Conservation (phyloP, 495 filamentous ascomycete genomes). For the Neurospora tetrasperma region DNA sequence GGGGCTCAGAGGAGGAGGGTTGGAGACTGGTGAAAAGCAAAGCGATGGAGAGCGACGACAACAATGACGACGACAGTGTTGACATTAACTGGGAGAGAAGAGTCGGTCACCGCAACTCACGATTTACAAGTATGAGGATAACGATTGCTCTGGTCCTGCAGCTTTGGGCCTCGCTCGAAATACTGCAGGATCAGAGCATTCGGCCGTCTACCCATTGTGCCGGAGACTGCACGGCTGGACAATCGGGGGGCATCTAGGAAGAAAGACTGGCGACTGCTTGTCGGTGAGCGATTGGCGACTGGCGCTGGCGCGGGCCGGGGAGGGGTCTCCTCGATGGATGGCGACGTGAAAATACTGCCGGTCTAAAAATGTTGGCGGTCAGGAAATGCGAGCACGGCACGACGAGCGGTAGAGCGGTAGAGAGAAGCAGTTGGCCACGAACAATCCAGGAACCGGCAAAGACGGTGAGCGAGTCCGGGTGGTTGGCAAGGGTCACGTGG, state of each 20-base stretch:
- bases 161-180: slow-evolving; percentile 71
- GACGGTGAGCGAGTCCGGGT: neutral
- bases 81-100: neutral
- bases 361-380: slow-evolving; percentile 23
- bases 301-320: slow-evolving; percentile 3
- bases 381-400: slow-evolving; percentile 4
- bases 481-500: slow-evolving; percentile 4
- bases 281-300: slow-evolving; percentile 6
- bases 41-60: neutral
- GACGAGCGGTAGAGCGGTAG: neutral
- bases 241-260: slow-evolving; percentile 11
- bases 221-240: slow-evolving; percentile 4
- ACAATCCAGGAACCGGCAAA: neutral
- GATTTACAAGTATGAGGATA: slow-evolving; percentile 81
- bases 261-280: neutral
- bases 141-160: slow-evolving; percentile 75
- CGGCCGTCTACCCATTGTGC: slow-evolving; percentile 65
- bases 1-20: slow-evolving; percentile 1
- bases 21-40: neutral
- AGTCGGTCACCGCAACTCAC: slow-evolving; percentile 9
- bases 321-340: slow-evolving; percentile 12
- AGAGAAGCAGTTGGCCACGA: slow-evolving; percentile 1
- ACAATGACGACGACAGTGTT: neutral
- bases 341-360: slow-evolving; percentile 23
- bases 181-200: slow-evolving; percentile 74